Base-by-base conservation (phyloP, 495 filamentous ascomycete genomes). In the Tuber melanosporum region DNA sequence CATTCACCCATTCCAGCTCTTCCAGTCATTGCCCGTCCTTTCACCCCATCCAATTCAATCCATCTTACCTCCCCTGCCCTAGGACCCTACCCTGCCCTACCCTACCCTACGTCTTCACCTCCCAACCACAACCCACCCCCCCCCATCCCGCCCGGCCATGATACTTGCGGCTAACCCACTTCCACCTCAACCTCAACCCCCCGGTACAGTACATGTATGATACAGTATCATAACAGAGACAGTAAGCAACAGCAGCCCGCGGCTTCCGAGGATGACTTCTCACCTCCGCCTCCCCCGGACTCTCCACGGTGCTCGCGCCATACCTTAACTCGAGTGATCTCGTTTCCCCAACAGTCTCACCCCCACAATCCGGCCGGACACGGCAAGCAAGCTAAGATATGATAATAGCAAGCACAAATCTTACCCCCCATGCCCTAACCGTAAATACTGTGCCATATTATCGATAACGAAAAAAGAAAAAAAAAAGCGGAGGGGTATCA, bases 311-410 rank as follows among this genome's bases (percentile, higher is more conserved):
- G 39, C 44, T 46, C 44, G 44, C 20, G 20, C 47, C 14, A 17
- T 20, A 49, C 47, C 5, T 0, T 22, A 22, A 15, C 17, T 17
- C 19, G 19, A 3, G 15, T 8, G 6, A 7, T n/a, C 22, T n/a
- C 47, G 6, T n/a, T 14, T 62, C 57, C 57, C 57, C 57, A 66
- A 66, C 57, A 66, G 57, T 66, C 57, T 32, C 57, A 66, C 57
- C 57, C 57, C 57, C 57, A 66, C 57, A 66, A 22, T 26, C 49
- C 49, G 10, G 8, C n/a, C 14, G 3, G 10, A 26, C 12, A 36
- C 3, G 10, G 26, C n/a, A 15, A 22, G 47, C 52, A 26, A 57
- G n/a, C 52, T 32, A 32, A 32, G 32, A 32, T 32, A 32, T 32
- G 32, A 32, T 12, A 57, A 32, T 12, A 57, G 9, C 47, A 9